Percentiles rank a stretch among this genome's conserved stretches.
Conservation (phyloP, 306 rosid genomes). For the Prunus armeniaca region DNA sequence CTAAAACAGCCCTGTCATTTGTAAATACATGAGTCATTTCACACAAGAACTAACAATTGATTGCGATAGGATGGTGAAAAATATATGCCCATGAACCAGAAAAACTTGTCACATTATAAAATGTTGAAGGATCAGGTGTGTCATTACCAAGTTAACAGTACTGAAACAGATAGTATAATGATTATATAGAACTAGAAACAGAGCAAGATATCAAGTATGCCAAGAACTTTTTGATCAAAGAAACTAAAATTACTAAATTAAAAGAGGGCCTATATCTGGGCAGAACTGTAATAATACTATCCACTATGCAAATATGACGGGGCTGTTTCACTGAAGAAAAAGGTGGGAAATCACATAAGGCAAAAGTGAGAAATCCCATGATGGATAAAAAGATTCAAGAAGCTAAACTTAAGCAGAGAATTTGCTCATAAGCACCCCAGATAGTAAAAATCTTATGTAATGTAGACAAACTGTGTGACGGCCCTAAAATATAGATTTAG, state of each 20-base stretch:
- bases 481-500: conserved; percentile 21
- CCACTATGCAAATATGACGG: background rate
- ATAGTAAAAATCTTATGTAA: background rate
- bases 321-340: background rate
- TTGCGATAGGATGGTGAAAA: background rate
- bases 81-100: background rate
- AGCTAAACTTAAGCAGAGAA: background rate
- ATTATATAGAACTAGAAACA: background rate
- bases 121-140: background rate
- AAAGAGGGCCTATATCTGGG: background rate
- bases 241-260: background rate
- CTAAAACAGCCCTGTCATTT: conserved; percentile 85
- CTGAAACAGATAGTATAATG: background rate
- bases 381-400: background rate
- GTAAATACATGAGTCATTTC: conserved; percentile 15
- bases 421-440: background rate
- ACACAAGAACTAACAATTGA: conserved; percentile 17
- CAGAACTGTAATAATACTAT: background rate
- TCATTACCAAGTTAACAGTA: background rate
- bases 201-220: background rate
- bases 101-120: background rate
- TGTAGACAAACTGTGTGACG: background rate
- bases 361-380: background rate
- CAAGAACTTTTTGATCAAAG: background rate
- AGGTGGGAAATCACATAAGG: background rate